phyloP scores from a whole-genome alignment of 169 alveolate species.

The Eimeria maxima region DNA sequence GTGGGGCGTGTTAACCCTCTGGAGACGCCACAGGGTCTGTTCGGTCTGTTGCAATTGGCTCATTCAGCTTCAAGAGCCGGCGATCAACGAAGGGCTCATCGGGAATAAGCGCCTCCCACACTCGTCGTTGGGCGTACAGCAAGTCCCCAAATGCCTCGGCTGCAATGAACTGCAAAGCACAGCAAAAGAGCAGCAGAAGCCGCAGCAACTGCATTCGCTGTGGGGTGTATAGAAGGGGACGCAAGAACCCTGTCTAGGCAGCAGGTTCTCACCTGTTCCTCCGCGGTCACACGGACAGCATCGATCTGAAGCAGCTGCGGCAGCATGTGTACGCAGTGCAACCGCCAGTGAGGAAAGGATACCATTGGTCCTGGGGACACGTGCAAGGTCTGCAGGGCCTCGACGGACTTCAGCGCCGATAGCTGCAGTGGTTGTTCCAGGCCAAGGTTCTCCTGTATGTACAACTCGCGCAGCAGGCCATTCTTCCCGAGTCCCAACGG shows the following conservation, averaged over 20 bases:
- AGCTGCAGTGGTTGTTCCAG: constrained; percentile 33
- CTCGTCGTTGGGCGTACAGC: constrained; percentile 28
- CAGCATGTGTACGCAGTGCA: constrained; percentile 60
- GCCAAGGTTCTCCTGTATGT: constrained; percentile 46
- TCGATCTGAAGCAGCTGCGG: constrained; percentile 71
- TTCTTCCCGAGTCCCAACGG: constrained; percentile 37
- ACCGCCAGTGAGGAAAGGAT: constrained; percentile 36
- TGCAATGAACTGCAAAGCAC: constrained; percentile 50
- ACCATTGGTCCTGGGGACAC: constrained; percentile 75
- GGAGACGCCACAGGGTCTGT: constrained; percentile 7
- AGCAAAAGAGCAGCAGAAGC: constrained; percentile 17
- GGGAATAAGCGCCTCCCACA: constrained; percentile 71
- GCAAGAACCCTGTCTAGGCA: not conserved
- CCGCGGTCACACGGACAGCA: constrained; percentile 53
- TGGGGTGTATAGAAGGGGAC: not conserved
- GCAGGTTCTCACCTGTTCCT: constrained; percentile 63
- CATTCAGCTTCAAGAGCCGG: constrained; percentile 65
- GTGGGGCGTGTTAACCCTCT: not conserved
- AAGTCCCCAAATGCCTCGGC: constrained; percentile 76
- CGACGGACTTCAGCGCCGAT: constrained; percentile 21
- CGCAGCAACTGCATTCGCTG: not conserved
- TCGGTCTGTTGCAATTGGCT: not conserved
- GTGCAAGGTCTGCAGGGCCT: constrained; percentile 44
- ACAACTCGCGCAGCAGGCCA: constrained; percentile 56
- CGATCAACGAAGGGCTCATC: constrained; percentile 78